Percentiles rank a stretch among this genome's conserved stretches.
Conservation (phyloP, 441 rosid species). For the Erodium trifolium region DNA sequence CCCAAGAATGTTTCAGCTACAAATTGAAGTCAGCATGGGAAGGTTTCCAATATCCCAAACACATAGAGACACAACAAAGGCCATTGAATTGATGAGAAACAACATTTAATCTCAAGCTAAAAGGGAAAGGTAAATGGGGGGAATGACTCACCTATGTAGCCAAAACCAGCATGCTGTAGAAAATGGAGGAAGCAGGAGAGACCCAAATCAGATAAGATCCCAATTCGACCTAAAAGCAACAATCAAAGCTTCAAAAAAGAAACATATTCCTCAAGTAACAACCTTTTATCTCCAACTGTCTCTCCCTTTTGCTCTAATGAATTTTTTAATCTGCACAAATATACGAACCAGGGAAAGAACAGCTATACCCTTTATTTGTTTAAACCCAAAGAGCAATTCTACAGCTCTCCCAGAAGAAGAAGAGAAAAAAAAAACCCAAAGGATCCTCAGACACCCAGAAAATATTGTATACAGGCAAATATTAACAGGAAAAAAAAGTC, state of each 20-base stretch:
- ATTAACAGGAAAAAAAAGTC: not conserved
- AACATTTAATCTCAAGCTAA: conserved; percentile 5
- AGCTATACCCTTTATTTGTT: not conserved
- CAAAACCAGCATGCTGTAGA: conserved; percentile 24
- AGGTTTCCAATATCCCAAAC: not conserved
- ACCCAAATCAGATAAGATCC: conserved; percentile 57
- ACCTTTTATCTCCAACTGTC: conserved; percentile 1
- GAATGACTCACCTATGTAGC: conserved; percentile 30
- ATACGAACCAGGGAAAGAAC: not conserved
- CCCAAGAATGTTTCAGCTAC: not conserved
- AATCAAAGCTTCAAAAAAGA: conserved; percentile 4
- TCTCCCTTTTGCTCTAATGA: not conserved
- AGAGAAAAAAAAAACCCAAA: not conserved
- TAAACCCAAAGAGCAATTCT: not conserved
- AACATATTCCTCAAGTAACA: not conserved
- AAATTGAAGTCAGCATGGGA: not conserved
- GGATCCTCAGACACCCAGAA: not conserved
- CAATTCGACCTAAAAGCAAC: conserved; percentile 27
- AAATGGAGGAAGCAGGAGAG: conserved; percentile 28
- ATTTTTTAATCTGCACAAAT: not conserved
- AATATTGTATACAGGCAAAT: not conserved
- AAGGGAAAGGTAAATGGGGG: conserved; percentile 11
- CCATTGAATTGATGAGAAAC: conserved; percentile 8
- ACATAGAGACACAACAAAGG: conserved; percentile 22
- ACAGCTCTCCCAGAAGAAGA: no score